phyloP scores from a whole-genome alignment of 116 monocot species.

The Zostera marina region DNA sequence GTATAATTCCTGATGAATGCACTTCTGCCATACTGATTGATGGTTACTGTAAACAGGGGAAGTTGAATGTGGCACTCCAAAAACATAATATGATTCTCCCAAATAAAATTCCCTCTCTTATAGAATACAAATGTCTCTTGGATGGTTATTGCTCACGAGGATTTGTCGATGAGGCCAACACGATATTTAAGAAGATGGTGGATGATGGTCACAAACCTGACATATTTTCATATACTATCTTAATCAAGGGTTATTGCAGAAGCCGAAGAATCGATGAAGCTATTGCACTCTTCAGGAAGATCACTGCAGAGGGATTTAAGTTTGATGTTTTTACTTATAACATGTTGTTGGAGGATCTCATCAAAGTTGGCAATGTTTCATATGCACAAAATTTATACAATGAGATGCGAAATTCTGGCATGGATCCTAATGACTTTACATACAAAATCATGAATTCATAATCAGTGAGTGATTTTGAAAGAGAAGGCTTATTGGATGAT shows the following conservation, averaged over 20 bases:
- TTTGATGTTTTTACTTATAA: constrained; percentile 15
- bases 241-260: constrained; percentile 16
- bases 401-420: constrained; percentile 8
- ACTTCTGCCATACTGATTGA: constrained; percentile 17
- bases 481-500: background rate
- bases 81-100: constrained; percentile 6
- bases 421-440: constrained; percentile 15
- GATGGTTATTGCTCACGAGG: constrained; percentile 16
- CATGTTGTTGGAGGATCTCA: constrained; percentile 11
- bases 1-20: constrained; percentile 10
- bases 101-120: constrained; percentile 10
- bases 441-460: constrained; percentile 20
- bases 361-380: constrained; percentile 6
- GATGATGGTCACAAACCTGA: constrained; percentile 3
- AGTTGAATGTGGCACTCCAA: constrained; percentile 7
- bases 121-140: constrained; percentile 15
- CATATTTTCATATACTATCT: constrained; percentile 1
- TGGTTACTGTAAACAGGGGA: constrained; percentile 23
- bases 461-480: constrained; percentile 20
- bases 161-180: constrained; percentile 8
- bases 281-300: constrained; percentile 5
- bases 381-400: constrained; percentile 2
- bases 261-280: constrained; percentile 14
- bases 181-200: constrained; percentile 11
- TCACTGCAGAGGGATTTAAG: constrained; percentile 11